Evolutionary conservation across 176 grass and related monocot genomes (phyloP), one percentile per base, ranked within the genome.

Genomic region (Oryza meridionalis): DNA sequence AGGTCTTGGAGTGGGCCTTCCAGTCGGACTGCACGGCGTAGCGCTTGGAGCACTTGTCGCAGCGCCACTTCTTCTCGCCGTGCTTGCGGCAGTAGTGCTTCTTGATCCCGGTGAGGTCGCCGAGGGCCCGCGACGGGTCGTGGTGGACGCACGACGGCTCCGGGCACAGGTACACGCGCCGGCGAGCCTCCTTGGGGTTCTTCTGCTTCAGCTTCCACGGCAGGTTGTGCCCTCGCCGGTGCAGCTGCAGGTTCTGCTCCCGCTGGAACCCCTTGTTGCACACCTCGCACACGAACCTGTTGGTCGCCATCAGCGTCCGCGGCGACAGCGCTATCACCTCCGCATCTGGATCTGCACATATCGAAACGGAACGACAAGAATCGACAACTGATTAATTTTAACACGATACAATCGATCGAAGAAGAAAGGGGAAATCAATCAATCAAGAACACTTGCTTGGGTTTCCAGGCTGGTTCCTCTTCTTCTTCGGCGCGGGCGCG

Each of bases 41-140:
- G 84, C 94, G 91, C 84, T 99, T 99, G 77, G 88, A 88, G 91
- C 96, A 99, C 93, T 99, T 99, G 78, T 96, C 96, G 70, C 96
- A 99, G 82, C 95, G 95, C 96, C 96, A 99, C 91, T 99, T 99
- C 91, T 99, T 99, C 91, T 99, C 96, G 62, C 96, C 96, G 88
- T 99, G 96, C 93, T 99, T 99, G 62, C 96, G 96, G 91, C 91
- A 94, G 89, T 64, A 99, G 88, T 99, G 96, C 86, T 99, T 99
- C 88, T 98, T 98, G 91, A 98, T 93, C 0, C 96, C 96, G 0
- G 96, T 98, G 44, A 98, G 86, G 87, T 98, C 96, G 46, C 96
- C 96, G 13, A 98, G 89, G 2, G 96, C 96, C 19, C 96, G 89
- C 2, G 96, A 85, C 10, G 96, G 91, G 45, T 98, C 93, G 72